These are phyloP conservation scores for Scleroderma citrinum DNA, from an alignment of 768 basidiomycete species.

Conservation along the genomic window DNA sequence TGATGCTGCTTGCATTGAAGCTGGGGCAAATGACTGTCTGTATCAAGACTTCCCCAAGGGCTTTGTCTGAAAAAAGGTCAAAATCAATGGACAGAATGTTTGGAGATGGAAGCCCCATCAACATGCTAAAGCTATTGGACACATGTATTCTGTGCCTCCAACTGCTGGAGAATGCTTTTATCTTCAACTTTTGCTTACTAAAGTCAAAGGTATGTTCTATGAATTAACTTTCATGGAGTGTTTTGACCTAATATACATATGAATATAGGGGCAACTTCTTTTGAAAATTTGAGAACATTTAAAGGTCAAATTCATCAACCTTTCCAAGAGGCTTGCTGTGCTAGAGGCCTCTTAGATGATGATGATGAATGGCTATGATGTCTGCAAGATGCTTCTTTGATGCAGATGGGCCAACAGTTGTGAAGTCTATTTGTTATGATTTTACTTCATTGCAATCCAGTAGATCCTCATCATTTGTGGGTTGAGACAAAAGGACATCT, in stretches of 20 bases:
- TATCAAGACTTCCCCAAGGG: slow-evolving; percentile 32
- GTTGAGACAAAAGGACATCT: no score
- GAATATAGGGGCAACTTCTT: slow-evolving; percentile 17
- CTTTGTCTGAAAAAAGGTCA: slow-evolving; percentile 21
- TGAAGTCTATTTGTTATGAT: no score
- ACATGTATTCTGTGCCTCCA: slow-evolving; percentile 25
- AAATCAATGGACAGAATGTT: neutral
- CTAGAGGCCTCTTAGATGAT: slow-evolving; percentile 38
- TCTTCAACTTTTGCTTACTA: slow-evolving; percentile 33
- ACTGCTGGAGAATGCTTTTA: slow-evolving; percentile 35
- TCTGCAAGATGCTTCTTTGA: slow-evolving; percentile 35
- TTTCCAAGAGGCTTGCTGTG: slow-evolving; percentile 38
- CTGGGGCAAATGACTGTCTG: slow-evolving; percentile 10
- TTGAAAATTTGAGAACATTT: slow-evolving; percentile 20
- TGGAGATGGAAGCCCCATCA: slow-evolving; percentile 15
- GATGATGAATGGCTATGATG: slow-evolving; percentile 42
- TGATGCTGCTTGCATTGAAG: slow-evolving; percentile 4
- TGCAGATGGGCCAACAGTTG: no score
- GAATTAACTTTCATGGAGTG: neutral
- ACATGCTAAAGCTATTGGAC: slow-evolving; percentile 21
- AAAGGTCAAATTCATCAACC: slow-evolving; percentile 20
- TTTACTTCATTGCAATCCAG: no score
- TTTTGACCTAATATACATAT: neutral
- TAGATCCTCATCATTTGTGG: no score
- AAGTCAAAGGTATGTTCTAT: slow-evolving; percentile 24